phyloP scores from a whole-genome alignment of 441 rosid genomes.

The Jatropha multifida region DNA sequence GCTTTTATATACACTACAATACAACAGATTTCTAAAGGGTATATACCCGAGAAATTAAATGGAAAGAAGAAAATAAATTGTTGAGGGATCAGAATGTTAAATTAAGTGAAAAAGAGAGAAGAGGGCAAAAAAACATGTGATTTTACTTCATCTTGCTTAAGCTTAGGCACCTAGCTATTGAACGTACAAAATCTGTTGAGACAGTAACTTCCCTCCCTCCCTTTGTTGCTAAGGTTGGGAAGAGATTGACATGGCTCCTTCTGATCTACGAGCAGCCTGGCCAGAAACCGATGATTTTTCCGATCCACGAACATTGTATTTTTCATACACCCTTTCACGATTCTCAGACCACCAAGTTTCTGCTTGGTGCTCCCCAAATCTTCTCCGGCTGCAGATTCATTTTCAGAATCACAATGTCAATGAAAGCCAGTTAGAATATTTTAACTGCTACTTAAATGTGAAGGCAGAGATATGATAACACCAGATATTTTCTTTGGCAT shows the following conservation, averaged over 20 bases:
- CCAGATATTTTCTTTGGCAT: neutral
- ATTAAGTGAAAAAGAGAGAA: slow-evolving; percentile 9
- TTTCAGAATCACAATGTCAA: slow-evolving; percentile 9
- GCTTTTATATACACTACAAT: slow-evolving; percentile 60
- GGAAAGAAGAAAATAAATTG: slow-evolving; percentile 25
- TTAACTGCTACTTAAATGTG: neutral
- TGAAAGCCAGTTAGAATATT: neutral
- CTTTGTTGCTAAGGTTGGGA: slow-evolving; percentile 41
- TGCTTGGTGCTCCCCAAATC: slow-evolving; percentile 95
- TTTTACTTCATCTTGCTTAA: slow-evolving; percentile 22
- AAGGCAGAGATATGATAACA: neutral
- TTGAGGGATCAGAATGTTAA: slow-evolving; percentile 15
- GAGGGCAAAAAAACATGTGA: slow-evolving; percentile 15
- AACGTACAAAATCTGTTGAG: slow-evolving; percentile 18
- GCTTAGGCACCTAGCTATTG: slow-evolving; percentile 14
- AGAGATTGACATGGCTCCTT: slow-evolving; percentile 55
- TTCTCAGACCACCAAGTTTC: slow-evolving; percentile 99
- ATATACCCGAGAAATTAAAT: slow-evolving; percentile 32
- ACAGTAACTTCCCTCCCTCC: slow-evolving; percentile 24
- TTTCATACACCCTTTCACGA: slow-evolving; percentile 83
- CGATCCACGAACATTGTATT: slow-evolving; percentile 73
- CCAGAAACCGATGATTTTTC: slow-evolving; percentile 66
- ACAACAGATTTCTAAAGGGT: slow-evolving; percentile 35
- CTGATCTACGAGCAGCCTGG: slow-evolving; percentile 60
- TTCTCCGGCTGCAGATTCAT: slow-evolving; percentile 72